These are phyloP conservation scores for Calonectria henricotiae DNA, from an alignment of 2,329 filamentous ascomycete genomes.

Conservation along the genomic window DNA sequence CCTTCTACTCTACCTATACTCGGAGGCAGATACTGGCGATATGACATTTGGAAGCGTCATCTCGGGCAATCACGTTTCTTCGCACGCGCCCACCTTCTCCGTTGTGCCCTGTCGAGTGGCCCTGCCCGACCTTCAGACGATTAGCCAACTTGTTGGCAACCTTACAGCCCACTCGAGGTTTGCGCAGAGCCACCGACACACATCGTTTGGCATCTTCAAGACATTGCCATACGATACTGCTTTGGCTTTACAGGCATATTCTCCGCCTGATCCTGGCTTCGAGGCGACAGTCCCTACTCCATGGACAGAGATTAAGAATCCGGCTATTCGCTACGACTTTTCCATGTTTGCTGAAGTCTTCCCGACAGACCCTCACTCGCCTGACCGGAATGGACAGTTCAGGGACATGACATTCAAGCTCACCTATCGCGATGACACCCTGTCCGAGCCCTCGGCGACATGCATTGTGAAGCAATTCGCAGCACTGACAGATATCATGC, in stretches of 20 bases:
- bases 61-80: not conserved
- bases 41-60: slow-evolving; percentile 11
- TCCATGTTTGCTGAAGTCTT: slow-evolving; percentile 4
- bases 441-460: not conserved
- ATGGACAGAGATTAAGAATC: not conserved
- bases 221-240: not conserved
- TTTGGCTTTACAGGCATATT: not conserved
- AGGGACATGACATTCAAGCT: not conserved
- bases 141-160: not conserved
- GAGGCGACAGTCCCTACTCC: not conserved
- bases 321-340: slow-evolving; percentile 8
- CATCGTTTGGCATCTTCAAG: slow-evolving; percentile 6
- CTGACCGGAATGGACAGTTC: not conserved
- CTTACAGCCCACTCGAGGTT: not conserved
- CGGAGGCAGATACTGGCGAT: slow-evolving; percentile 2
- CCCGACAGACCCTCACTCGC: not conserved
- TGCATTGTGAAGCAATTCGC: slow-evolving; percentile 2
- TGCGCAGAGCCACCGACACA: not conserved
- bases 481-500: not conserved
- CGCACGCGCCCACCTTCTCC: not conserved
- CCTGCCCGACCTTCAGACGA: not conserved
- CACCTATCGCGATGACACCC: not conserved
- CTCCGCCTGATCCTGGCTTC: not conserved
- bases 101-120: slow-evolving; percentile 7
- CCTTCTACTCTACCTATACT: not conserved